Base-by-base conservation (phyloP, 805 yeast genomes). In the Lipomyces sp. region DNA sequence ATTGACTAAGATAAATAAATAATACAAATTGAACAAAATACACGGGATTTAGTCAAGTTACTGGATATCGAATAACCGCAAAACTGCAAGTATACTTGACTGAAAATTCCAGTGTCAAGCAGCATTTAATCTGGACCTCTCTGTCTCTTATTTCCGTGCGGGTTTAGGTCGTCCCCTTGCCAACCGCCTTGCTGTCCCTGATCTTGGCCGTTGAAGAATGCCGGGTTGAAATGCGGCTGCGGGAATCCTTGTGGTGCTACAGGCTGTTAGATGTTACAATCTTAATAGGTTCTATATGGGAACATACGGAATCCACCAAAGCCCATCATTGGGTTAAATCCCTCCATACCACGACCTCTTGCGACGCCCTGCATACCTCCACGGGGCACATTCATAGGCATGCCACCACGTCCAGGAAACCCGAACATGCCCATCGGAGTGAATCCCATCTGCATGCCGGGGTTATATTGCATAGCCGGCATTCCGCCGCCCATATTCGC, bases 71-170 rank as follows among this genome's bases (percentile, higher is more conserved):
- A 42, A 15, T 24, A 42, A 42, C 18, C n/a, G 8, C 24, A 15
- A 15, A n/a, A 42, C 24, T 42, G n/a, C 48, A 42, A 24, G 8
- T 15, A 8, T 15, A n/a, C 48, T 15, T 42, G 24, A 42, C 24
- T 18, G 18, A 3, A 42, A 15, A 7, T 42, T 5, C 48, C 48
- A 37, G 3, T 10, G n/a, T 24, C 24, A 24, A 24, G 48, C 18
- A 6, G n/a, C 48, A 3, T 29, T 57, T 63, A 63, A 13, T 63
- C 65, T 30, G 65, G 54, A 39, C 60, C 59, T 50, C 66, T 51
- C 48, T 59, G 62, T 39, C 70, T 58, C 60, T 69, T 72, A 60
- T 64, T 69, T 29, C 72, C 72, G 45, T 70, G 72, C 30, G 72
- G 72, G 50, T 70, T 70, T 13, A 70, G 65, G 58, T 59, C 71